phyloP scores from a whole-genome alignment of 805 yeast species.

The Cyberlindnera mississippiensis region DNA sequence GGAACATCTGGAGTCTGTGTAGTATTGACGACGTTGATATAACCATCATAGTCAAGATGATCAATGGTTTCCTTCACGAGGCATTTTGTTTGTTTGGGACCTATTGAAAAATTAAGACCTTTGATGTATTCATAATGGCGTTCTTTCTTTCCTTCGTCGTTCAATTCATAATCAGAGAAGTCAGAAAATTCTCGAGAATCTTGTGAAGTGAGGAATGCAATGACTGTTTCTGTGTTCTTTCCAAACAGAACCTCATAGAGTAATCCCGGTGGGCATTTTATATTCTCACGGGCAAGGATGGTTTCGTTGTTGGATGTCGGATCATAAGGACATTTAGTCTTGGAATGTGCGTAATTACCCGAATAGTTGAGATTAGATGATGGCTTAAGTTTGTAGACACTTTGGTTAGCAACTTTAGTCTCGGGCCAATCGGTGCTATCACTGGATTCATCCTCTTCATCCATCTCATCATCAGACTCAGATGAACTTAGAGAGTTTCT shows the following conservation, averaged over 20 bases:
- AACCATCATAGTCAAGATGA: conserved; percentile 47
- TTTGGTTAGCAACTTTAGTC: conserved; percentile 17
- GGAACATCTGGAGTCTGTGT: conserved; percentile 93
- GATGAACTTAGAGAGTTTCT: conserved; percentile 16
- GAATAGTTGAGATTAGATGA: conserved; percentile 40
- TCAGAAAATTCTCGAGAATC: conserved; percentile 35
- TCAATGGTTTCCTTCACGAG: conserved; percentile 56
- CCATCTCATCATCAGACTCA: conserved; percentile 29
- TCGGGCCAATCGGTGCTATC: conserved; percentile 15
- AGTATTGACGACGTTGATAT: conserved; percentile 56
- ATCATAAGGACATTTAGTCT: conserved; percentile 48
- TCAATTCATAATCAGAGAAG: conserved; percentile 31
- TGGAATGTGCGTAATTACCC: conserved; percentile 64
- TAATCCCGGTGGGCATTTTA: conserved; percentile 74
- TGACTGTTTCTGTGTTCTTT: conserved; percentile 40
- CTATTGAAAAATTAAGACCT: conserved; percentile 75
- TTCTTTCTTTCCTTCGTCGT: conserved; percentile 39
- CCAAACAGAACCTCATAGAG: conserved; percentile 73
- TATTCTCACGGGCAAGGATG: conserved; percentile 45
- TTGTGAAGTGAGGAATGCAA: conserved; percentile 38
- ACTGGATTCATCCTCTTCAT: conserved; percentile 20
- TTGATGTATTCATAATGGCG: conserved; percentile 66
- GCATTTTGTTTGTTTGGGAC: conserved; percentile 89
- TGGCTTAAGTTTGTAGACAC: conserved; percentile 34
- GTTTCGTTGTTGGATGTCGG: conserved; percentile 47